A percentile compares a stretch with the other conserved stretches of the same genome.
phyloP scores from a whole-genome alignment of 108 stramenopile species.

The Mayamaea pseudoterrestris region DNA sequence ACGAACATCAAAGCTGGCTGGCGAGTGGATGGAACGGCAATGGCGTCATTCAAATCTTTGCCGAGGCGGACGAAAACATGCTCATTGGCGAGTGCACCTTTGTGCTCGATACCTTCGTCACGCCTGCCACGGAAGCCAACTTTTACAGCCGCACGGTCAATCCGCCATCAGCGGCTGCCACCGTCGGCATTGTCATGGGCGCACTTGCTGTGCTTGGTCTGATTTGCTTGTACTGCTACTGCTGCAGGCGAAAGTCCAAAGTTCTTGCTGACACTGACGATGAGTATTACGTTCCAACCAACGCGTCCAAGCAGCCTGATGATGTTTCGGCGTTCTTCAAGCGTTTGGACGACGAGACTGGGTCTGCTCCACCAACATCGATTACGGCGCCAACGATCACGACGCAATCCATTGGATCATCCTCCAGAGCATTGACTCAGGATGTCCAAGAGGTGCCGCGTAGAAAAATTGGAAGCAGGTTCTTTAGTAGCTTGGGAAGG shows the following conservation, averaged over 20 bases:
- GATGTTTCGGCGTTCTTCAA: too few relatives aligned
- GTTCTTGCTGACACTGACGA: too few relatives aligned
- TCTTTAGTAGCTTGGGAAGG: too few relatives aligned
- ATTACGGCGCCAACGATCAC: background rate
- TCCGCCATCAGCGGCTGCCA: constrained; percentile 13
- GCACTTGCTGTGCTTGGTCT: background rate
- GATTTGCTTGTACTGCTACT: background rate
- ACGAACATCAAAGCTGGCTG: constrained; percentile 20
- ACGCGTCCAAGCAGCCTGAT: too few relatives aligned
- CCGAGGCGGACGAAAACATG: background rate
- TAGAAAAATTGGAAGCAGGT: too few relatives aligned
- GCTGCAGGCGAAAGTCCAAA: too few relatives aligned
- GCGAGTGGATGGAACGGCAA: constrained; percentile 12
- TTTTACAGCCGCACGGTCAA: constrained; percentile 3
- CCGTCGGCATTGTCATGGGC: background rate
- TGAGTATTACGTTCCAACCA: too few relatives aligned
- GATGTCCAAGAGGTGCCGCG: too few relatives aligned
- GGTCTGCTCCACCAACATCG: too few relatives aligned
- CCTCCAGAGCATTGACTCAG: too few relatives aligned
- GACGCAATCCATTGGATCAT: too few relatives aligned
- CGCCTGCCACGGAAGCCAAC: background rate
- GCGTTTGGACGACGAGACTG: too few relatives aligned
- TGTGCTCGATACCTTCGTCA: constrained; percentile 9
- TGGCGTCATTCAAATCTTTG: background rate
- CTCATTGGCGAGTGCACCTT: constrained; percentile 12